Percentiles rank a stretch among this genome's conserved stretches.
Conservation (phyloP, 257 asterid genomes). For the Solanum neorickii region DNA sequence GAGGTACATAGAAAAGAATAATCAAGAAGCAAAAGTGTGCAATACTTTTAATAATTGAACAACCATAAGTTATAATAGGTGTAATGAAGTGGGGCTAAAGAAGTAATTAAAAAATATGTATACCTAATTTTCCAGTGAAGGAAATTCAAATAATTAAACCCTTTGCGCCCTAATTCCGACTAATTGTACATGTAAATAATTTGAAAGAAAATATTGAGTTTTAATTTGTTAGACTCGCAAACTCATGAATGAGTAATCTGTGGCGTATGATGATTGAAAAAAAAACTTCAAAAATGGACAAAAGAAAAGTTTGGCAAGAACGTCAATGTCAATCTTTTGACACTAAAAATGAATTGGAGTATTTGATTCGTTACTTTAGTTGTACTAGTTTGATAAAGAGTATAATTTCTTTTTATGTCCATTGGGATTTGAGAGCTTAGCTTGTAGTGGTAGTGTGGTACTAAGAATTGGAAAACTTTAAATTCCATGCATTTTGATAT, state of each 20-base stretch:
- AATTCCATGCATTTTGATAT: neutral
- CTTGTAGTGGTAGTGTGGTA: slow-evolving; percentile 7
- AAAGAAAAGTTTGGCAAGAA: neutral
- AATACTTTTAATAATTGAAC: neutral
- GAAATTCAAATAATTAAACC: no score
- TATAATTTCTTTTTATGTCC: neutral
- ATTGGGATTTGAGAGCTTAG: neutral
- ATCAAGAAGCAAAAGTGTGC: neutral
- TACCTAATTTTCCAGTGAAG: no score
- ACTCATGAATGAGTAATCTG: neutral
- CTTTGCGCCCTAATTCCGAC: neutral
- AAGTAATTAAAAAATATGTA: no score
- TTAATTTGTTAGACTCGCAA: neutral
- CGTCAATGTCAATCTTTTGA: neutral
- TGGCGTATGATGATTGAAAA: neutral
- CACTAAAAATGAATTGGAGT: neutral
- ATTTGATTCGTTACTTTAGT: neutral
- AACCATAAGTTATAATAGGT: neutral
- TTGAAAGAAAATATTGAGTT: neutral
- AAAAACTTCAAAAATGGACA: neutral
- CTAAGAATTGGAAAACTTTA: neutral
- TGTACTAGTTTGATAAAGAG: neutral
- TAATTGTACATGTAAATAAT: neutral
- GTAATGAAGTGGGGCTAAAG: neutral
- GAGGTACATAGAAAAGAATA: neutral